Conservation (phyloP, 192 early-diverging fungal genomes). For the Backusella tarrabulga region DNA sequence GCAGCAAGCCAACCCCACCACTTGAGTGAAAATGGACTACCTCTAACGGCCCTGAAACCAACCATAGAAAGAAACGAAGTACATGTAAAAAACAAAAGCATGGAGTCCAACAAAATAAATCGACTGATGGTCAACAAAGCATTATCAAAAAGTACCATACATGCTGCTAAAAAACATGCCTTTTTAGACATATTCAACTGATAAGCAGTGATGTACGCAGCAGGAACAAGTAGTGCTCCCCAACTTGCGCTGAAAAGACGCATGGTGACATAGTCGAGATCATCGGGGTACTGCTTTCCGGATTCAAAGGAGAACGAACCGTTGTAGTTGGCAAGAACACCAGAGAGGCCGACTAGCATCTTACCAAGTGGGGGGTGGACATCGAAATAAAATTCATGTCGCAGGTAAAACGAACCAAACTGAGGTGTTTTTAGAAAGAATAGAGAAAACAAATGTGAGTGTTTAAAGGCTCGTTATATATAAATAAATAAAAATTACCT, state of each 20-base stretch:
- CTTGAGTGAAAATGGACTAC: constrained; percentile 68
- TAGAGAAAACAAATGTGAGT: neutral
- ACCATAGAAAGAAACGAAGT: constrained; percentile 64
- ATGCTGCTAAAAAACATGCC: constrained; percentile 71
- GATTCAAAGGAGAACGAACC: constrained; percentile 86
- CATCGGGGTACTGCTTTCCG: constrained; percentile 71
- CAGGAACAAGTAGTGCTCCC: constrained; percentile 83
- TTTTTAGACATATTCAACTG: constrained; percentile 68
- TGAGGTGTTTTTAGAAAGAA: constrained; percentile 34
- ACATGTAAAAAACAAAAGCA: constrained; percentile 46
- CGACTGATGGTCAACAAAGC: constrained; percentile 40
- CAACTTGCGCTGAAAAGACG: constrained; percentile 85
- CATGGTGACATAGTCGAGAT: constrained; percentile 87
- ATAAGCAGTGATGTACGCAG: constrained; percentile 85
- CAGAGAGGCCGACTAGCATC: constrained; percentile 89
- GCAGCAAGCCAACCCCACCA: constrained; percentile 91
- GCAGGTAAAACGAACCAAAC: constrained; percentile 94
- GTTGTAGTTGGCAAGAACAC: constrained; percentile 79
- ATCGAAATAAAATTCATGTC: constrained; percentile 94
- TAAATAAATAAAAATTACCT: constrained; percentile 31
- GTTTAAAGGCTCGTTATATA: neutral
- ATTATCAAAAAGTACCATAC: constrained; percentile 70
- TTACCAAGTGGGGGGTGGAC: constrained; percentile 98
- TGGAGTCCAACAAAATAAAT: constrained; percentile 15
- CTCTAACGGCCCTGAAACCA: constrained; percentile 42